Base-by-base conservation (phyloP, 768 basidiomycete genomes). In the Amanita pseudoporphyria region DNA sequence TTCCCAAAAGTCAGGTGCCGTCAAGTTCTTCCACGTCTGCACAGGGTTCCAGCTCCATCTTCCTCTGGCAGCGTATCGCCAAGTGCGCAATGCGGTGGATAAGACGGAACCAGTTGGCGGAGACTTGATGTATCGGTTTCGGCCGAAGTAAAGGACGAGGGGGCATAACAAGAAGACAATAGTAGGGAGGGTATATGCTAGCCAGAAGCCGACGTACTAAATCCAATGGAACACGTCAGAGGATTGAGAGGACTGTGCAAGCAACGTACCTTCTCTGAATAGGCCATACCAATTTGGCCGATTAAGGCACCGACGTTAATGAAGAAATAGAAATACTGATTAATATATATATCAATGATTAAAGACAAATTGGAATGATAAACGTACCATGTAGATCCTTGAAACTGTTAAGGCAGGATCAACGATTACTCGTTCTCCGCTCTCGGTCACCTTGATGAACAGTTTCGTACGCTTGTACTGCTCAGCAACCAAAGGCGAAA, bases 401-500 rank as follows among this genome's bases (percentile, higher is more conserved):
- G 81, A 71, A 3, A 80, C 72, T 0, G 87, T 90, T 58, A 82
- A 54, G 3, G 67, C 61, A 1, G 87, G 88, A 56, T 90, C 87
- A 21, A 89, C 76, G 53, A 89, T 79, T 39, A 90, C 84, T 16
- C 78, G 69, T 58, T 87, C 83, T 18, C 87, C 87, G 30, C 51
- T 64, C 42, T 66, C 70, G 1, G 69, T 75, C 7, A 69, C 73
- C 3, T 58, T 33, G 26, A 85, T 65, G 61, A 80, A 84, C 10
- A 71, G 67, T 53, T 70, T 71, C 10, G 73, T 78, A 41, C 71
- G 67, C 50, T 64, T 72, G 58, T 83, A 82, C 58, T 89, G 87
- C 60, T 89, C 87, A 7, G 87, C 87, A 21, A 89, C 72, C 55
- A 90, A 68, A 1, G 87, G 86, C 0, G 81, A 82, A 53, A 89